A percentile compares a stretch with the other conserved stretches of the same genome.
Evolutionary conservation across 1,284 basidiomycete genomes (phyloP).

Genomic region (Fistulinella cinereoalba): DNA sequence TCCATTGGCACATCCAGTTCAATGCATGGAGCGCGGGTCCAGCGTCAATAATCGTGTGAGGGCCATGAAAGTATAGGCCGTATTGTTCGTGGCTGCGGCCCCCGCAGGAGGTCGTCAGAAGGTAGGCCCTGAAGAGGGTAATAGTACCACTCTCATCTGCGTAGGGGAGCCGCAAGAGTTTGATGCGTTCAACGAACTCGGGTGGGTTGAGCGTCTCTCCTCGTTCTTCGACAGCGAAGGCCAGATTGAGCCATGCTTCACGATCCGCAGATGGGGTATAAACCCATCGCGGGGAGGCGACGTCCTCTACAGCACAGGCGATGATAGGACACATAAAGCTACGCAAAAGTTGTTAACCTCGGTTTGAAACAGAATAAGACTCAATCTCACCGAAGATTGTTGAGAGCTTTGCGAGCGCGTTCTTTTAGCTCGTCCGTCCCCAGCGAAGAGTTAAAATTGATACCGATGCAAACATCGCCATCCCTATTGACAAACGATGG

Average conservation of each 20-base stretch:
- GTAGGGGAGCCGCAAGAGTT: constrained; percentile 17
- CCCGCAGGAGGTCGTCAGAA: constrained; percentile 12
- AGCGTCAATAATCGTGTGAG: constrained; percentile 18
- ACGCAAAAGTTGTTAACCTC: not conserved
- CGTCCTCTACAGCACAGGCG: constrained; percentile 15
- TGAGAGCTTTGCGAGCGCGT: constrained; percentile 15
- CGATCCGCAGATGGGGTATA: constrained; percentile 21
- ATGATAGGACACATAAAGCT: constrained; percentile 25
- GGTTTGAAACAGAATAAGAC: not conserved
- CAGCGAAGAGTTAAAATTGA: constrained; percentile 14
- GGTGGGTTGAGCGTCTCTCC: constrained; percentile 15
- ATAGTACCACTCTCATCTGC: constrained; percentile 3
- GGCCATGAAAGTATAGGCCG: constrained; percentile 20
- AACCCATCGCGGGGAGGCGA: constrained; percentile 14
- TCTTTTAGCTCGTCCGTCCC: constrained; percentile 5
- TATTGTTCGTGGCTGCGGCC: constrained; percentile 7
- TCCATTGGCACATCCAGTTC: constrained; percentile 28
- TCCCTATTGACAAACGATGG: too few species aligned
- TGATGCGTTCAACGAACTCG: constrained; percentile 17
- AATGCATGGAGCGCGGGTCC: constrained; percentile 15
- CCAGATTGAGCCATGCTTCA: constrained; percentile 21
- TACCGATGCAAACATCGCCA: constrained; percentile 13
- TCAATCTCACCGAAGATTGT: constrained; percentile 19
- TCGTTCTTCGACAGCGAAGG: constrained; percentile 17
- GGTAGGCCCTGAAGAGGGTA: constrained; percentile 14